Percentiles rank a stretch among this genome's conserved stretches.
Evolutionary conservation across 768 basidiomycete species (phyloP).

Genomic region (Serendipita sp.): DNA sequence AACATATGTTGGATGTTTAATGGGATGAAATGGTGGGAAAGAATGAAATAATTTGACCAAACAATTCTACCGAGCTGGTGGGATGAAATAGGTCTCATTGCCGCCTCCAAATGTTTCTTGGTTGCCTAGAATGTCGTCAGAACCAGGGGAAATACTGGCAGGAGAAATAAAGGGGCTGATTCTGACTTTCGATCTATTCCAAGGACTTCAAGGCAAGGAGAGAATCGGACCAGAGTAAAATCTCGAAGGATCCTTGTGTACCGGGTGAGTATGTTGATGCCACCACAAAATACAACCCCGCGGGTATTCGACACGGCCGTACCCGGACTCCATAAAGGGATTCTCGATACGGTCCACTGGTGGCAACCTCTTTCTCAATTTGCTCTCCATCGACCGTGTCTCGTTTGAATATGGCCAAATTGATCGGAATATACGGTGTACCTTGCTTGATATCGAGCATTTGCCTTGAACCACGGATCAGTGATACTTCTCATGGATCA

Average conservation of each 20-base stretch:
- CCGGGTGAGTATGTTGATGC: slow-evolving; percentile 60
- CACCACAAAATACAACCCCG: slow-evolving; percentile 55
- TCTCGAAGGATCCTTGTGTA: slow-evolving; percentile 36
- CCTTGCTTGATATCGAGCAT: not conserved
- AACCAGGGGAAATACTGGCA: not conserved
- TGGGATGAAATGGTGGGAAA: not conserved
- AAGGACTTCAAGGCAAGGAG: not conserved
- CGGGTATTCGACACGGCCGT: slow-evolving; percentile 30
- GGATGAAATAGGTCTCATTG: not conserved
- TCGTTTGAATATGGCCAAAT: slow-evolving; percentile 4
- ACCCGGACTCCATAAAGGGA: slow-evolving; percentile 54
- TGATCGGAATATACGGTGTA: not conserved
- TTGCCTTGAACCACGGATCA: not conserved
- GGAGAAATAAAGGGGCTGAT: not conserved
- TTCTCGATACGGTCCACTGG: slow-evolving; percentile 72
- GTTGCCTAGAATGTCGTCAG: not conserved
- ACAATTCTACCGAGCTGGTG: not conserved
- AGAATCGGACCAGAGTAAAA: slow-evolving; percentile 16
- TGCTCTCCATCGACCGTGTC: slow-evolving; percentile 16
- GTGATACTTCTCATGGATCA: not conserved
- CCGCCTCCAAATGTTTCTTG: not conserved
- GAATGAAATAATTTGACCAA: not conserved
- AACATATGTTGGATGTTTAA: too few species aligned
- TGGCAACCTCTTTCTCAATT: slow-evolving; percentile 27
- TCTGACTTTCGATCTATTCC: not conserved